Conservation (phyloP, 1,139 yeast genomes). For the Zygosaccharomyces pseudobailii region DNA sequence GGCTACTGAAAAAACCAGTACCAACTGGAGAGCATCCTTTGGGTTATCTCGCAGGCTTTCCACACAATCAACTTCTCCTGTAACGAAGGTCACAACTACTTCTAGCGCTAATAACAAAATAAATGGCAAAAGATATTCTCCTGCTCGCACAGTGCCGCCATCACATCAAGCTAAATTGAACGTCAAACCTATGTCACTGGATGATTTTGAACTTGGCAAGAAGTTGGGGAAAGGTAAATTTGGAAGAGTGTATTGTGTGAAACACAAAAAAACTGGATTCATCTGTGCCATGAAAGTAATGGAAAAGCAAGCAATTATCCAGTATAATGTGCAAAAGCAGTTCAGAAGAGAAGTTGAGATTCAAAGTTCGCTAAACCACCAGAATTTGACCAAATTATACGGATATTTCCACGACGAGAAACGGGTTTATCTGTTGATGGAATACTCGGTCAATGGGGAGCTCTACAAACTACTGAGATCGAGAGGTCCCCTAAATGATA, state of each 20-base stretch:
- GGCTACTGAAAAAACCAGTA: slow-evolving; percentile 2
- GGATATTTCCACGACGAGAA: slow-evolving; percentile 81
- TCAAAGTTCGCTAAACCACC: slow-evolving; percentile 72
- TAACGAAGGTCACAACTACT: neutral
- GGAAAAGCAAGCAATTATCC: slow-evolving; percentile 74
- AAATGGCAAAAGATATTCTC: slow-evolving; percentile 2
- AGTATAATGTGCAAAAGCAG: slow-evolving; percentile 78
- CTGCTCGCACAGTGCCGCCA: neutral
- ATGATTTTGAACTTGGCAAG: slow-evolving; percentile 82
- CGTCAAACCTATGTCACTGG: slow-evolving; percentile 15
- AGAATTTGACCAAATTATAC: slow-evolving; percentile 71
- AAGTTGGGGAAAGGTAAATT: slow-evolving; percentile 90
- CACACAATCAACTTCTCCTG: neutral
- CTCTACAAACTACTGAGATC: slow-evolving; percentile 66
- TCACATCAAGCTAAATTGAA: slow-evolving; percentile 8
- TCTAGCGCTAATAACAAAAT: neutral
- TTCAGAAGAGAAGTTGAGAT: slow-evolving; percentile 89
- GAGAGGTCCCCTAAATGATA: slow-evolving; percentile 64
- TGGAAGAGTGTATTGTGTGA: slow-evolving; percentile 87
- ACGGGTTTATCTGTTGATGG: slow-evolving; percentile 78
- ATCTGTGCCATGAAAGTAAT: slow-evolving; percentile 88
- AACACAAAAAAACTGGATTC: slow-evolving; percentile 68
- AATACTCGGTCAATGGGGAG: slow-evolving; percentile 84
- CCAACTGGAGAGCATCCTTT: neutral
- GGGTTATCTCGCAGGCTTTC: neutral